Evolutionary conservation across 768 basidiomycete genomes (phyloP).

Genomic region (Paxillus rubicundulus): DNA sequence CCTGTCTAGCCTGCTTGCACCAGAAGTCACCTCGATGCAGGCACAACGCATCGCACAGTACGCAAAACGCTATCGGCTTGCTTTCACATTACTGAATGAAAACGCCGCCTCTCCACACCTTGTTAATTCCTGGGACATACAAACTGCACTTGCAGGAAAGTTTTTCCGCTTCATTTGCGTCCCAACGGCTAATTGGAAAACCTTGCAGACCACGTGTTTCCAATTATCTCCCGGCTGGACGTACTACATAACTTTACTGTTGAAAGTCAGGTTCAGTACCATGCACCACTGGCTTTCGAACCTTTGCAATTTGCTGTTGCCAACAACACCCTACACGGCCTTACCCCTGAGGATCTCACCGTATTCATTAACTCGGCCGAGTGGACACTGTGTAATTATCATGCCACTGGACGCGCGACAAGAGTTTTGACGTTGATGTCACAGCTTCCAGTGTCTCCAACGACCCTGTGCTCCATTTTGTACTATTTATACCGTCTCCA

Average conservation of each 20-base stretch:
- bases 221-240: conserved; percentile 57
- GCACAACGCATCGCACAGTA: conserved; percentile 66
- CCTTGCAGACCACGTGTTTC: conserved; percentile 62
- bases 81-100: conserved; percentile 93
- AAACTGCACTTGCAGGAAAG: conserved; percentile 61
- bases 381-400: conserved; percentile 79
- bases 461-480: conserved; percentile 91
- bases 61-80: conserved; percentile 76
- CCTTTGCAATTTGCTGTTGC: conserved; percentile 40
- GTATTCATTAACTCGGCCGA: conserved; percentile 95
- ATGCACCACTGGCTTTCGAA: conserved; percentile 84
- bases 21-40: conserved; percentile 46
- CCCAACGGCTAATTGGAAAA: conserved; percentile 14
- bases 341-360: conserved; percentile 81
- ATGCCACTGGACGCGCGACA: conserved; percentile 14
- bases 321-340: conserved; percentile 44
- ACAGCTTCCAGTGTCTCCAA: conserved; percentile 89
- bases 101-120: conserved; percentile 67
- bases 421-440: conserved; percentile 3
- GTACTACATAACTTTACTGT: conserved; percentile 86
- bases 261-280: conserved; percentile 91
- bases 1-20: conserved; percentile 39
- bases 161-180: conserved; percentile 16
- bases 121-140: conserved; percentile 71
- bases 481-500: conserved; percentile 81